A percentile compares a stretch with the other conserved stretches of the same genome.
Conservation (phyloP, 495 filamentous ascomycete genomes). For the Tuber magnatum region DNA sequence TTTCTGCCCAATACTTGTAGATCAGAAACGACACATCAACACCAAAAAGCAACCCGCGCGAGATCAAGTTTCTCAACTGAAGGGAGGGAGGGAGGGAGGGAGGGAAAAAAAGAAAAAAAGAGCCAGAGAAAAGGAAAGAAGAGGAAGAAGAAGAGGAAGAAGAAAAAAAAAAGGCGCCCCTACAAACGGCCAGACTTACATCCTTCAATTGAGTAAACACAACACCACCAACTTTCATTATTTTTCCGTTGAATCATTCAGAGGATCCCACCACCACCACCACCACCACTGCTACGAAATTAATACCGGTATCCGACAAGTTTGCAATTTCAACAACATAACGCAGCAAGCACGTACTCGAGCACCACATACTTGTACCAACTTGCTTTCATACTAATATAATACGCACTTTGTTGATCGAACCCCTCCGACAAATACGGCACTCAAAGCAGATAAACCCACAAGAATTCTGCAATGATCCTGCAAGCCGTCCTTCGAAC, state of each 20-base stretch:
- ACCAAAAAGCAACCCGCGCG: not conserved
- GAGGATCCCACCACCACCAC: not conserved
- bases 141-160: not conserved
- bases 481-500: not conserved
- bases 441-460: not conserved
- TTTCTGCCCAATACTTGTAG: no score
- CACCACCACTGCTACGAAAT: not conserved
- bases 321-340: not conserved
- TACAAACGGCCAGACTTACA: not conserved
- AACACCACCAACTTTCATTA: not conserved
- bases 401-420: not conserved
- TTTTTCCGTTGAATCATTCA: not conserved
- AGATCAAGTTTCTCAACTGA: not conserved
- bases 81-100: not conserved
- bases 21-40: not conserved
- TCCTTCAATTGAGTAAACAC: conserved; percentile 4
- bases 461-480: not conserved
- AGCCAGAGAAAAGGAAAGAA: not conserved
- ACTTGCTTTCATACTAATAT: not conserved
- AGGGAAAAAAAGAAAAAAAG: no score
- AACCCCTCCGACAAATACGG: not conserved
- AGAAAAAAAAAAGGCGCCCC: not conserved
- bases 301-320: not conserved
- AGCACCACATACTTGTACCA: not conserved
- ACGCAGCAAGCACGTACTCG: not conserved